phyloP scores from a whole-genome alignment of 2,329 filamentous ascomycete genomes.

The Periglandula ipomoeae region DNA sequence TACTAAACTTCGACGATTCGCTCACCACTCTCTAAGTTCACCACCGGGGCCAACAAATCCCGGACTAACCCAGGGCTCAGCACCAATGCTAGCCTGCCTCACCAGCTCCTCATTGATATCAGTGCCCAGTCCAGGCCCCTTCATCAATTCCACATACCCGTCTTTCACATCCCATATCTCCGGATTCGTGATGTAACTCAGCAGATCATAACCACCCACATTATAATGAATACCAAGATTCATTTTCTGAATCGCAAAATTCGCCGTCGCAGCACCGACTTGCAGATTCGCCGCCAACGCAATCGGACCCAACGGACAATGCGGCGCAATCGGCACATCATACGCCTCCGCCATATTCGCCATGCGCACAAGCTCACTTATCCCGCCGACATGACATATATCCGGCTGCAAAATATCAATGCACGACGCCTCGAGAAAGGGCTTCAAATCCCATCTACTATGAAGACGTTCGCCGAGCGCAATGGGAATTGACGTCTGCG shows the following conservation, averaged over 20 bases:
- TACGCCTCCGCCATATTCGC: constrained; percentile 29
- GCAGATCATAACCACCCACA: constrained; percentile 52
- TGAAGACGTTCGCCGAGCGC: constrained; percentile 65
- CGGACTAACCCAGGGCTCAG: constrained; percentile 55
- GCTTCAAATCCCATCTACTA: constrained; percentile 66
- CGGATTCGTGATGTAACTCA: constrained; percentile 56
- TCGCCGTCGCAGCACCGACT: constrained; percentile 50
- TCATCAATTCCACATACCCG: constrained; percentile 53
- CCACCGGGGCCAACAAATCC: constrained; percentile 61
- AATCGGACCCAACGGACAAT: constrained; percentile 65
- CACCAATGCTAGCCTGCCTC: constrained; percentile 45
- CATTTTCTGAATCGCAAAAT: constrained; percentile 72
- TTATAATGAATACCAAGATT: constrained; percentile 75
- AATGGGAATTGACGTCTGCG: constrained; percentile 38
- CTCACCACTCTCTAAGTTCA: constrained; percentile 44
- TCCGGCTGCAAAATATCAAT: constrained; percentile 69
- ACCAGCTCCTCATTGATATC: constrained; percentile 64
- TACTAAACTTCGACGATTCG: no score
- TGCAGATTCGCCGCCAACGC: constrained; percentile 64
- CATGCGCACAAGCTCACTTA: constrained; percentile 61
- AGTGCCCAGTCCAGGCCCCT: constrained; percentile 56
- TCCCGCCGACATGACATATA: constrained; percentile 62
- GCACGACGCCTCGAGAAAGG: constrained; percentile 56
- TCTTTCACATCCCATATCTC: constrained; percentile 57
- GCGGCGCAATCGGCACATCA: constrained; percentile 55